Conservation (phyloP, 2,329 filamentous ascomycete genomes). For the Fusarium abutilonis region DNA sequence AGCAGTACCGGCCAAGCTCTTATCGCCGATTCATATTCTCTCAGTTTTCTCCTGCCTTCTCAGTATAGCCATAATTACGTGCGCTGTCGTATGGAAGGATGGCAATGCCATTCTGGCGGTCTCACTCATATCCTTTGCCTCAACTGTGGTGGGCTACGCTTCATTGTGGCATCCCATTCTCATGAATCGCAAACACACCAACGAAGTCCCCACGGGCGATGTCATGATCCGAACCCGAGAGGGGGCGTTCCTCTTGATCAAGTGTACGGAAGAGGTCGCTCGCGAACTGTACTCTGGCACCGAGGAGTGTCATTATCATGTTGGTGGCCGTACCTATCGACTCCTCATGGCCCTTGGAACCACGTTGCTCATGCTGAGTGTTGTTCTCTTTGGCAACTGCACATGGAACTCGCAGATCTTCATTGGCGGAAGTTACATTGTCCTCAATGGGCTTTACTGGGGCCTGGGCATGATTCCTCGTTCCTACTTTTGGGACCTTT, state of each 20-base stretch:
- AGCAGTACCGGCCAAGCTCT: constrained; percentile 59
- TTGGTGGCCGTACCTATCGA: constrained; percentile 59
- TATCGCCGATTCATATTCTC: constrained; percentile 65
- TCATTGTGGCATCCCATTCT: constrained; percentile 67
- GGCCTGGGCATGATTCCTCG: constrained; percentile 61
- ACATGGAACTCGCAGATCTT: constrained; percentile 69
- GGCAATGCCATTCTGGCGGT: constrained; percentile 56
- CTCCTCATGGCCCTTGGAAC: constrained; percentile 67
- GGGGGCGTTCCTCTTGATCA: constrained; percentile 67
- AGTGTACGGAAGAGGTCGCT: constrained; percentile 67
- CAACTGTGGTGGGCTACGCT: constrained; percentile 65
- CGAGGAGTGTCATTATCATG: constrained; percentile 67
- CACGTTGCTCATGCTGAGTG: constrained; percentile 67
- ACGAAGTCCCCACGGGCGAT: constrained; percentile 63
- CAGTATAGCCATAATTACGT: constrained; percentile 58
- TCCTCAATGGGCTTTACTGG: constrained; percentile 70
- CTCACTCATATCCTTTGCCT: constrained; percentile 61
- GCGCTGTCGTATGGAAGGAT: constrained; percentile 53
- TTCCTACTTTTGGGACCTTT: constrained; percentile 66
- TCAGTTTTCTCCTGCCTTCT: constrained; percentile 61
- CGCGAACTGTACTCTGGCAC: constrained; percentile 71
- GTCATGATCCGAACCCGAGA: constrained; percentile 70
- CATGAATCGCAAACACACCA: constrained; percentile 59
- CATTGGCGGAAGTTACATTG: constrained; percentile 66
- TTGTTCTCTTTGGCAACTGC: constrained; percentile 70